Percentiles rank a stretch among this genome's conserved stretches.
phyloP scores from a whole-genome alignment of 2,329 filamentous ascomycete genomes.

The Pochonia chlamydosporia region DNA sequence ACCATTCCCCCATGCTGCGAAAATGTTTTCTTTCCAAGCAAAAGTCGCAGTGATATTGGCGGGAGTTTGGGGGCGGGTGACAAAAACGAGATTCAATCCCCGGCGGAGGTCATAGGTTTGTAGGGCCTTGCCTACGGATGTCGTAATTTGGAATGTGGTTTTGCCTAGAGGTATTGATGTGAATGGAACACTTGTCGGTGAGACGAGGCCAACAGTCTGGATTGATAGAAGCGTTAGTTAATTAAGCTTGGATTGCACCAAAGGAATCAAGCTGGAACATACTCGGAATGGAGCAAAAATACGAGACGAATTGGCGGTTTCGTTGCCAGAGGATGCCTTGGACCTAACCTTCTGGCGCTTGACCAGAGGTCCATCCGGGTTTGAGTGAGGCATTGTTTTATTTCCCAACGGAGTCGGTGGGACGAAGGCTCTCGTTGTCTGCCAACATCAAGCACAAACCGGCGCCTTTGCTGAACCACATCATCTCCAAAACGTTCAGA shows the following conservation, averaged over 20 bases:
- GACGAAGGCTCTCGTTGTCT: not conserved
- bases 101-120: slow-evolving; percentile 94
- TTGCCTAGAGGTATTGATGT: slow-evolving; percentile 84
- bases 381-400: slow-evolving; percentile 53
- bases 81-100: slow-evolving; percentile 87
- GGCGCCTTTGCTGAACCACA: no score
- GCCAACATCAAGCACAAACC: no score
- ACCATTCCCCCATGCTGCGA: slow-evolving; percentile 80
- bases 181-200: slow-evolving; percentile 84
- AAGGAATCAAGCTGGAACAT: slow-evolving; percentile 30
- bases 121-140: slow-evolving; percentile 80
- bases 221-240: slow-evolving; percentile 7
- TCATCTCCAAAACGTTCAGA: no score
- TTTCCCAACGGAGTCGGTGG: not conserved
- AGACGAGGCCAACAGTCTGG: slow-evolving; percentile 88
- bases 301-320: slow-evolving; percentile 53
- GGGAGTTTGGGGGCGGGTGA: slow-evolving; percentile 86
- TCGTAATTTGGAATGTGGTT: slow-evolving; percentile 95
- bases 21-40: slow-evolving; percentile 80
- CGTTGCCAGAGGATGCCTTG: slow-evolving; percentile 27
- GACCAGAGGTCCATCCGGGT: slow-evolving; percentile 54
- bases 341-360: slow-evolving; percentile 71
- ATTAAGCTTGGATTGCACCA: not conserved
- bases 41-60: slow-evolving; percentile 77
- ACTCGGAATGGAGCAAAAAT: slow-evolving; percentile 94